phyloP scores from a whole-genome alignment of 163 green algal species.

The Scenedesmus sp. region DNA sequence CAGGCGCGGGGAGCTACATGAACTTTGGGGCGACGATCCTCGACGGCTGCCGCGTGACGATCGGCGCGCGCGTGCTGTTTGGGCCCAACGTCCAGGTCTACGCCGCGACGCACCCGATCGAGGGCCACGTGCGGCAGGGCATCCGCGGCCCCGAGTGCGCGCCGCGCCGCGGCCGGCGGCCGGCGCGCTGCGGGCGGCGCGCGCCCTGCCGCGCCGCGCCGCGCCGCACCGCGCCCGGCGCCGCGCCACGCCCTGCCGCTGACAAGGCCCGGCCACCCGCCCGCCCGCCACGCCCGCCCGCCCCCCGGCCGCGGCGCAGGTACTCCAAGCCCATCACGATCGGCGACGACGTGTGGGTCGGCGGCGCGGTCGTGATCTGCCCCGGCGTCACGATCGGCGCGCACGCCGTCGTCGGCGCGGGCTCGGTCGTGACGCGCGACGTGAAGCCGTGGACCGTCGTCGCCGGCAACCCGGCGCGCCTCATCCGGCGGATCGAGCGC shows the following conservation, averaged over 20 bases:
- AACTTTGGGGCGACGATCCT: conserved; percentile 36
- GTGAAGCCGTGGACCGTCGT: conserved; percentile 59
- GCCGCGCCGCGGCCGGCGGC: too few relatives aligned
- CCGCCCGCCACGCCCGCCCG: too few relatives aligned
- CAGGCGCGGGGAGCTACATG: conserved; percentile 10
- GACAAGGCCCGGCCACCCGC: too few relatives aligned
- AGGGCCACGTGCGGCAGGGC: conserved; percentile 24
- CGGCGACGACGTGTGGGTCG: conserved; percentile 57
- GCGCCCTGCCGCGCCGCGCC: too few relatives aligned
- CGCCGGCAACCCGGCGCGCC: conserved; percentile 58
- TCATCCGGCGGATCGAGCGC: conserved; percentile 44
- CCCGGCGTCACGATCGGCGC: conserved; percentile 54
- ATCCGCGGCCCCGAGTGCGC: conserved; percentile 26
- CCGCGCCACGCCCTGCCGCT: too few relatives aligned
- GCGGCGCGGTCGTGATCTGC: conserved; percentile 54
- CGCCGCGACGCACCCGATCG: conserved; percentile 26
- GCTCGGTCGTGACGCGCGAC: conserved; percentile 62
- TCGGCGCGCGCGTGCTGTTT: conserved; percentile 23
- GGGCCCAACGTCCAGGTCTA: conserved; percentile 40
- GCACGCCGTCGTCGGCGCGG: conserved; percentile 54
- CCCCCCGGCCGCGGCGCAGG: too few relatives aligned
- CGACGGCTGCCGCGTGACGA: conserved; percentile 17
- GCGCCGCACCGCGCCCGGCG: too few relatives aligned
- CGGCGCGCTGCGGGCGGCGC: too few relatives aligned
- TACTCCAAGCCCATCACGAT: conserved; percentile 41